These are phyloP conservation scores for Mortierella sp. DNA, from an alignment of 371 early-diverging fungal genomes.

Conservation along the genomic window DNA sequence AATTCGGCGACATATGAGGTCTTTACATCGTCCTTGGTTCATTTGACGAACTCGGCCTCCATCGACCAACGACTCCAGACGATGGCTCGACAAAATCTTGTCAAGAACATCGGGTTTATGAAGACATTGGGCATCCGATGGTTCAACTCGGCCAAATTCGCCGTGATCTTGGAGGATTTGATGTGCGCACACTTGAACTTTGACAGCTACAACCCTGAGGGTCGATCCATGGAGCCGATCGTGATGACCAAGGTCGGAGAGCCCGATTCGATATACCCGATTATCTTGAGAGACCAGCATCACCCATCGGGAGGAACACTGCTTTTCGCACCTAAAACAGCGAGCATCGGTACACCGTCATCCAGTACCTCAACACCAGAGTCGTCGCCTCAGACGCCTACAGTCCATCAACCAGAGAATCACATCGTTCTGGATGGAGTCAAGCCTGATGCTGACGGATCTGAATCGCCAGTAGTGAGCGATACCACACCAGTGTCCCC, in stretches of 20 bases:
- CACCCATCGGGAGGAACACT: conserved; percentile 47
- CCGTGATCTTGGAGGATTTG: conserved; percentile 34
- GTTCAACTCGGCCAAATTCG: conserved; percentile 48
- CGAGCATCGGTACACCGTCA: conserved; percentile 21
- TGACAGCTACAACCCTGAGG: conserved; percentile 39
- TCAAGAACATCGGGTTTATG: conserved; percentile 30
- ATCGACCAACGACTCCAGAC: conserved; percentile 40
- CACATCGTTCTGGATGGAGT: conserved; percentile 11
- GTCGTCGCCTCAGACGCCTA: conserved; percentile 27
- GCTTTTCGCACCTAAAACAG: conserved; percentile 30
- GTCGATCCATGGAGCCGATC: conserved; percentile 19
- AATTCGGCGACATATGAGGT: conserved; percentile 36
- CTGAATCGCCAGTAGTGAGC: too few species aligned
- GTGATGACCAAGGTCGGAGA: too few species aligned
- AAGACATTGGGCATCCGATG: conserved; percentile 32
- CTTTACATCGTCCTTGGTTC: conserved; percentile 40
- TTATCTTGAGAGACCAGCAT: conserved; percentile 41
- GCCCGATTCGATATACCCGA: conserved; percentile 15
- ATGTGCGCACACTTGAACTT: conserved; percentile 45
- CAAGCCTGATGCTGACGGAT: conserved; percentile 14
- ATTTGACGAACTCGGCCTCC: conserved; percentile 52
- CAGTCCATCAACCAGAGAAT: conserved; percentile 24
- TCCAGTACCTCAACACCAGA: conserved; percentile 26
- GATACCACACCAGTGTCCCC: too few species aligned
- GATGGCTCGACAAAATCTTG: conserved; percentile 40